A percentile compares a stretch with the other conserved stretches of the same genome.
Conservation (phyloP, 1,284 basidiomycete genomes). For the Trametes hirsuta region DNA sequence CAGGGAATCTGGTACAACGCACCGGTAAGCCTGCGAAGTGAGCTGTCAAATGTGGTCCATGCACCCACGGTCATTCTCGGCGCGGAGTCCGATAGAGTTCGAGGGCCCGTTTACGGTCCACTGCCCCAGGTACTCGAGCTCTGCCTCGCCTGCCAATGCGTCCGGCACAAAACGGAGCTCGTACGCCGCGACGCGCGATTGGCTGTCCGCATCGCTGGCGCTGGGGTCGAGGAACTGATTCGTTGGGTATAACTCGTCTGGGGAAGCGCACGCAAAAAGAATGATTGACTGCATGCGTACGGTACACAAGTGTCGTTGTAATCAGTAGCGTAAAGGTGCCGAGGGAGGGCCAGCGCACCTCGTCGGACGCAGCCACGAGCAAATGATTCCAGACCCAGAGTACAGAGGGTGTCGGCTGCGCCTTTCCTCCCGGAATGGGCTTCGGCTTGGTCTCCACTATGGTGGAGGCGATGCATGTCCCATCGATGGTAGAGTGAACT, state of each 20-base stretch:
- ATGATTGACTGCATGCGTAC: constrained; percentile 29
- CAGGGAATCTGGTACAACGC: constrained; percentile 23
- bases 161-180: constrained; percentile 44
- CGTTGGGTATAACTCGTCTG: constrained; percentile 42
- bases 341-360: constrained; percentile 41
- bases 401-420: constrained; percentile 33
- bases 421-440: constrained; percentile 11
- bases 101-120: constrained; percentile 57
- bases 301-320: constrained; percentile 2
- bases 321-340: constrained; percentile 4
- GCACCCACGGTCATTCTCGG: constrained; percentile 48
- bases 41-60: constrained; percentile 7
- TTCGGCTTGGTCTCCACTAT: constrained; percentile 11
- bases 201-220: constrained; percentile 37
- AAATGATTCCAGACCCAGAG: constrained; percentile 55
- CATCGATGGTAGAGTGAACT: constrained; percentile 29
- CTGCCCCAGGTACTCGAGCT: constrained; percentile 53
- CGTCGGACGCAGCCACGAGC: constrained; percentile 42
- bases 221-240: constrained; percentile 34
- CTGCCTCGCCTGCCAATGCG: constrained; percentile 40
- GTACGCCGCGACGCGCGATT: constrained; percentile 50
- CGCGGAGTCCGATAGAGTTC: constrained; percentile 47
- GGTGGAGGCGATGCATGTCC: constrained; percentile 27
- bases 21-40: not conserved
- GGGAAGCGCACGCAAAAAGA: constrained; percentile 48